Conservation (phyloP, 768 basidiomycete genomes). For the Pleurotus pulmonarius region DNA sequence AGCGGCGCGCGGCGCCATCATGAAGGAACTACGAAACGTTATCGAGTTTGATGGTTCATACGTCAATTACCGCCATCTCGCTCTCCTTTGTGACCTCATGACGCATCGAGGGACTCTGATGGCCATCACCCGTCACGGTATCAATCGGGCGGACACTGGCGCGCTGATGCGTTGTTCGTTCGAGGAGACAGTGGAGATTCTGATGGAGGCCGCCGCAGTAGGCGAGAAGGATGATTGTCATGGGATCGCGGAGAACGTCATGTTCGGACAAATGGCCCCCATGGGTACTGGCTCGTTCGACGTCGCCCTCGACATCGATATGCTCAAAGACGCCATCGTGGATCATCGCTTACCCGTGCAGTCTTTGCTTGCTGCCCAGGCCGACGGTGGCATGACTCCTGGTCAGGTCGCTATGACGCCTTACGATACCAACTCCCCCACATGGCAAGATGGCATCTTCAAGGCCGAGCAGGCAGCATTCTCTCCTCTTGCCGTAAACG, state of each 20-base stretch:
- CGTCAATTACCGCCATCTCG: constrained; percentile 97
- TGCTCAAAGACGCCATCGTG: constrained; percentile 97
- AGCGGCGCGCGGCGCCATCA: constrained; percentile 90
- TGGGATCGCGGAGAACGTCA: constrained; percentile 97
- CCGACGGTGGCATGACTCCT: constrained; percentile 87
- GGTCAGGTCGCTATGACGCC: constrained; percentile 95
- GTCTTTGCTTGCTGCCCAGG: constrained; percentile 70
- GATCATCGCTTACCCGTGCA: constrained; percentile 91
- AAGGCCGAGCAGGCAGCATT: constrained; percentile 87
- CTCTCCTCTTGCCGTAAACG: constrained; percentile 89
- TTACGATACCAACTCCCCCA: constrained; percentile 88
- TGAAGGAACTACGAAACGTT: constrained; percentile 90
- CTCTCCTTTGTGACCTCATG: constrained; percentile 97
- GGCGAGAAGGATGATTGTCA: constrained; percentile 99
- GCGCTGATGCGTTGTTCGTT: constrained; percentile 98
- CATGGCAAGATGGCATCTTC: constrained; percentile 74
- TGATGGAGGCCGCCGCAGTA: constrained; percentile 97
- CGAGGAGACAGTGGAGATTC: constrained; percentile 99
- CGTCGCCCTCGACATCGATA: constrained; percentile 92
- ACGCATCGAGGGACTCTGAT: constrained; percentile 92
- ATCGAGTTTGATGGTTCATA: constrained; percentile 99
- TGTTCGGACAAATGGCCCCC: constrained; percentile 99
- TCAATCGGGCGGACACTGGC: constrained; percentile 98
- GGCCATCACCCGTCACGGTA: constrained; percentile 99
- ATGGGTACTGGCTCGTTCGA: constrained; percentile 99